Percentiles rank a stretch among this genome's conserved stretches.
Conservation (phyloP, 2,329 filamentous ascomycete species). For the Pochonia chlamydosporia region DNA sequence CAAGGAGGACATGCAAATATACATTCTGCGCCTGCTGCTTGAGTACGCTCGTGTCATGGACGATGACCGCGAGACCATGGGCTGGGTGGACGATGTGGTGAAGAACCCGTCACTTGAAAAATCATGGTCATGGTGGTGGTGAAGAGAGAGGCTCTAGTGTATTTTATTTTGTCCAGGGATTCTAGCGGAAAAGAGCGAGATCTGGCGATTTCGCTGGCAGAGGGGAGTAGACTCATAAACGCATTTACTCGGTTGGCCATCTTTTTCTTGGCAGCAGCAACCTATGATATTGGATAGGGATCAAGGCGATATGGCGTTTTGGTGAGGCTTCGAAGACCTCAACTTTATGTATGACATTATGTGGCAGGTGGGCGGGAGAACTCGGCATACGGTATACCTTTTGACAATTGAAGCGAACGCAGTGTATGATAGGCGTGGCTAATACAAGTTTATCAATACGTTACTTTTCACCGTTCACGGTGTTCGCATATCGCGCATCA, state of each 20-base stretch:
- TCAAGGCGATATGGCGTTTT: constrained; percentile 7
- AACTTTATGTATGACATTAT: not conserved
- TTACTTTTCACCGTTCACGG: too few relatives aligned
- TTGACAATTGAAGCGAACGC: not conserved
- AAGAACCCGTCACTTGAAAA: constrained; percentile 25
- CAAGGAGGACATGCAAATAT: constrained; percentile 69
- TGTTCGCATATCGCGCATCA: too few relatives aligned
- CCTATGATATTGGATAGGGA: too few relatives aligned
- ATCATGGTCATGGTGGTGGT: constrained; percentile 23
- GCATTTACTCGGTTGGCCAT: not conserved
- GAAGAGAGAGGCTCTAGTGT: too few relatives aligned
- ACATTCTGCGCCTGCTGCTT: constrained; percentile 57
- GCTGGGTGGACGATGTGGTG: constrained; percentile 47
- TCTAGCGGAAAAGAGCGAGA: too few relatives aligned
- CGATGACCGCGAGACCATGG: constrained; percentile 45
- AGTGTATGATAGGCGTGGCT: too few relatives aligned
- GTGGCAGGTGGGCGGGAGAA: not conserved
- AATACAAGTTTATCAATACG: too few relatives aligned
- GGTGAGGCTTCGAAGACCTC: not conserved
- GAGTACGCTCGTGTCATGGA: constrained; percentile 56
- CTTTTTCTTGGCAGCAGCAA: too few relatives aligned
- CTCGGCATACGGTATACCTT: not conserved
- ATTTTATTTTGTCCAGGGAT: too few relatives aligned
- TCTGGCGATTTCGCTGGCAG: too few relatives aligned
- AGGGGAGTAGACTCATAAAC: too few relatives aligned